Base-by-base conservation (phyloP, 2,329 filamentous ascomycete genomes). In the Fusarium brevicatenulatum region DNA sequence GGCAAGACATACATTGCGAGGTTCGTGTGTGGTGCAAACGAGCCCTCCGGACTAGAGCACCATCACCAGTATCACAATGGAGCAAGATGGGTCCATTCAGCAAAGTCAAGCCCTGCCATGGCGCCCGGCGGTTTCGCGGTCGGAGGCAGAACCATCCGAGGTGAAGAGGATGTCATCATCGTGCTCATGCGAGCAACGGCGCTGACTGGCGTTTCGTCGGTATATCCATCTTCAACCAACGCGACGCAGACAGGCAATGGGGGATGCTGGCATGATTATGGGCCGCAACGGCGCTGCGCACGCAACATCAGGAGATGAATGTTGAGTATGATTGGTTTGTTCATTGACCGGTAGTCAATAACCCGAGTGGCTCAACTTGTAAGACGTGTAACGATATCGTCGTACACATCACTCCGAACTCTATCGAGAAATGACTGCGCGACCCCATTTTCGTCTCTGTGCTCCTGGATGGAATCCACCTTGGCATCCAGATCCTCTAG, bases 401-500 rank as follows among this genome's bases (percentile, higher is more conserved):
- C 66, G 19, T 68, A 68, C 30, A 68, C 64, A 44, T 63, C 66
- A 21, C 42, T 63, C 7, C 64, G 43, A 3, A 68, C 64, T 15
- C 42, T 63, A 2, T 68, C 66, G 6, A 68, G 64, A 3, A 68
- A 68, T 21, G 66, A 60, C 21, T 53, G 42, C 0, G 66, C 66
- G 3, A 68, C 56, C 2, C 66, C 66, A n/a, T 68, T 68, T 28
- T 68, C 66, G 3, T 68, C 64, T 21, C 66, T 53, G 3, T 68
- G 56, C 28, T 68, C 66, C 12, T 68, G 64, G 3, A 68, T 68
- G 1, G 64, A 68, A n/a, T 68, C 64, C 8, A 68, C 66, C 47
- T 68, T 68, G 9, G 66, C 64, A 28, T 68, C 66, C n/a, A 68
- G 42, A 23, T 68, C 66, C n/a, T 68, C 66, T 1, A 68, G 32